Base-by-base conservation (phyloP, 257 asterid species). In the Solanum okadae region DNA sequence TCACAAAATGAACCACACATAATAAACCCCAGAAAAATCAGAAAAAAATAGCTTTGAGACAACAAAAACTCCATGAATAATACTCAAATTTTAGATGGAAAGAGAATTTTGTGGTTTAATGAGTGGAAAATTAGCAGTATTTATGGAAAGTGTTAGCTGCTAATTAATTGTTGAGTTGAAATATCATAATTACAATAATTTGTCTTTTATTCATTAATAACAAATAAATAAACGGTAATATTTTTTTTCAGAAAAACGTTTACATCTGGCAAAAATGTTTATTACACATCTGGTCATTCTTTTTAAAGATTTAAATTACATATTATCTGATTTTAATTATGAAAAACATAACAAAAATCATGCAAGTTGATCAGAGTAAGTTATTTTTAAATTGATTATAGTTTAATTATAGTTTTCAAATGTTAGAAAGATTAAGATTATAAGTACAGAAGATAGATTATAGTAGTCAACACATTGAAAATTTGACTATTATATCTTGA, bases 1-100 rank as follows among this genome's bases (percentile, higher is more conserved):
- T 88, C 59, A 65, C 88, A 87, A 4, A 84, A 90, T 10, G 87
- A 89, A 63, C 88, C 89, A 75, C 88, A 73, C 87, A 89, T 35
- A 75, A 87, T 29, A 75, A 87, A 68, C 8, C 87, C 89, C 81
- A 89, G 20, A 83, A 89, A 89, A 77, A 90, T 40, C 70, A 90
- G 72, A 82, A 84, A 75, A 35, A 90, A 23, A 25, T 86, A 84
- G 72, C 85, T 86, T 44, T 15, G 38, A 9, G 23, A 42, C n/a
- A 16, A 42, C 33, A 25, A 27, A 78, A 5, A 81, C 68, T 46
- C 40, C 86, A 81, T 79, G 67, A 79, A 27, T n/a, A 13, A 3
- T 15, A 25, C 44, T 73, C 16, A 16, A 8, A 8, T 1, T n/a
- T 27, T 29, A 44, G 10, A 78, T 70, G 37, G 10, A 31, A 77